A percentile compares a stretch with the other conserved stretches of the same genome.
Conservation (phyloP, 2,329 filamentous ascomycete genomes). For the Rhynchosporium graminicola region DNA sequence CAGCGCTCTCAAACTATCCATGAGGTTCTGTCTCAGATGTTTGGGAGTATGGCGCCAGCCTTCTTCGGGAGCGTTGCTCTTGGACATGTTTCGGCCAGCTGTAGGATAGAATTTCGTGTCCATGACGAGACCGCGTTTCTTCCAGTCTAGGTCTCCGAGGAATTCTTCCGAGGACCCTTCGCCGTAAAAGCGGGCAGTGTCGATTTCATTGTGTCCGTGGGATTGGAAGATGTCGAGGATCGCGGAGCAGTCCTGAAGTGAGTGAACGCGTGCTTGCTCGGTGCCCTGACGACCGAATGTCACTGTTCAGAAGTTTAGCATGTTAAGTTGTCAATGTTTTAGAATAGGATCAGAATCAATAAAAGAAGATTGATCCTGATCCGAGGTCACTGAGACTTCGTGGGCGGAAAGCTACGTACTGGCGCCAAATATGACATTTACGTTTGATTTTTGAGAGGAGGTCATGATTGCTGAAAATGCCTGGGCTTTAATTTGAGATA, state of each 20-base stretch:
- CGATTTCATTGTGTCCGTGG: conserved; percentile 67
- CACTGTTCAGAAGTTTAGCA: conserved; percentile 24
- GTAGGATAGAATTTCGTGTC: conserved; percentile 55
- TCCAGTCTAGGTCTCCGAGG: conserved; percentile 59
- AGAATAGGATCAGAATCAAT: too few relatives aligned
- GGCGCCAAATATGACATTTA: conserved; percentile 26
- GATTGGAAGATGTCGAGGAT: conserved; percentile 65
- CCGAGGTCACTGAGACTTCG: too few relatives aligned
- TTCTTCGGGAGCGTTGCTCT: conserved; percentile 28
- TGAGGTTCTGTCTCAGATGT: conserved; percentile 51
- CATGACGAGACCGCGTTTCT: conserved; percentile 57
- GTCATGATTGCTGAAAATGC: not conserved
- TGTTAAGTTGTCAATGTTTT: too few relatives aligned
- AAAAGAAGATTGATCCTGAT: too few relatives aligned
- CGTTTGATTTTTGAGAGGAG: conserved; percentile 5
- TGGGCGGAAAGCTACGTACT: too few relatives aligned
- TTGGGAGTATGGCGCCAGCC: conserved; percentile 52
- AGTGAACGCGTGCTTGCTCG: not conserved
- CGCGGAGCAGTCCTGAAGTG: conserved; percentile 53
- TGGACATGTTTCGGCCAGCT: not conserved
- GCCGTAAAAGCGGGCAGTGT: conserved; percentile 67
- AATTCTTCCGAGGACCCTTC: conserved; percentile 65
- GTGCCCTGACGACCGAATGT: conserved; percentile 20
- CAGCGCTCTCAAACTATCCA: conserved; percentile 54
- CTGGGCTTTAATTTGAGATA: not conserved